Conservation (phyloP, 345 rosid genomes). For the Salix dunnii region DNA sequence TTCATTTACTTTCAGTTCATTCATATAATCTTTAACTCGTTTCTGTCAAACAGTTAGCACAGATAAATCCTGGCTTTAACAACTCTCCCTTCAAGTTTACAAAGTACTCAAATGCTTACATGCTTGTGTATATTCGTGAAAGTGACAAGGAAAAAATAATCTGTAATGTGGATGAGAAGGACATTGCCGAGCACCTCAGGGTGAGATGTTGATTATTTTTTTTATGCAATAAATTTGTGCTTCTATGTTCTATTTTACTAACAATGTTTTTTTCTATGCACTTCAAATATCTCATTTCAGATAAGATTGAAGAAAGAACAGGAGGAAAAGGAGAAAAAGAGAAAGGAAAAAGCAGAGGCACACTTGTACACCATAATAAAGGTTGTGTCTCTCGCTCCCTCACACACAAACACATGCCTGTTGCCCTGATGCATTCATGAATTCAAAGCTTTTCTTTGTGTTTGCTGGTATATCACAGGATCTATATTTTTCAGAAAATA, state of each 20-base stretch:
- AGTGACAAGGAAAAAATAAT: conserved; percentile 94
- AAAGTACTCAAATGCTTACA: conserved; percentile 96
- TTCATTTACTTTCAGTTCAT: background rate
- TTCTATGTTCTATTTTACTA: background rate
- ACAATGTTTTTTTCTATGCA: background rate
- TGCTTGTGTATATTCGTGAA: conserved; percentile 98
- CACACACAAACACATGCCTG: background rate
- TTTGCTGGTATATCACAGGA: background rate
- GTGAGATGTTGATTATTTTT: conserved; percentile 43
- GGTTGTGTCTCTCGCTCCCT: conserved; percentile 35
- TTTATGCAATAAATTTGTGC: background rate
- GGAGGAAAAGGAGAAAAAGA: conserved; percentile 89
- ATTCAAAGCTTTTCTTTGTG: background rate
- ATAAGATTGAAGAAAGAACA: conserved; percentile 90
- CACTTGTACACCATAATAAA: conserved; percentile 86
- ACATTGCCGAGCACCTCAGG: conserved; percentile 92
- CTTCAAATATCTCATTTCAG: conserved; percentile 30
- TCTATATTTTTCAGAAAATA: background rate
- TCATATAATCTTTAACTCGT: background rate
- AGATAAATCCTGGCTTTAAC: conserved; percentile 91
- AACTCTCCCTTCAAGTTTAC: conserved; percentile 87
- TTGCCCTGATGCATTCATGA: background rate
- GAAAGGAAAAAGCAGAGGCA: conserved; percentile 90
- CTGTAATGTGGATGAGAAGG: conserved; percentile 95
- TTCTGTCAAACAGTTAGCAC: conserved; percentile 61